Evolutionary conservation across 805 yeast species (phyloP).

Genomic region (Peterozyma xylosa): DNA sequence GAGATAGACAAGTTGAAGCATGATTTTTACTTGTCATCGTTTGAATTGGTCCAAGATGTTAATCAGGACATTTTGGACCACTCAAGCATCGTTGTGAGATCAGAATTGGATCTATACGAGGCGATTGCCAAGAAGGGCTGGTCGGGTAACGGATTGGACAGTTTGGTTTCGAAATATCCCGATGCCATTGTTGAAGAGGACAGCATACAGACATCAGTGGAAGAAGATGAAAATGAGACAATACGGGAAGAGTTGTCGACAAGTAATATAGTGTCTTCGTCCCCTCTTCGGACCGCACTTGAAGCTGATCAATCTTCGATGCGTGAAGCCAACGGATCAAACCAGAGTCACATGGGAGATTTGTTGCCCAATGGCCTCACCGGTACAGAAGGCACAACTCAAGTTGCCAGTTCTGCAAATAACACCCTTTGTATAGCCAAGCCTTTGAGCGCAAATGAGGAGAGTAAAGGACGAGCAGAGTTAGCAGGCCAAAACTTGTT

Average conservation of each 20-base stretch:
- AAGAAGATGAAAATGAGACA: constrained; percentile 6
- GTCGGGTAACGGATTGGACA: constrained; percentile 83
- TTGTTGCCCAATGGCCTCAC: too few relatives aligned
- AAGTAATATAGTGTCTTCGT: constrained; percentile 18
- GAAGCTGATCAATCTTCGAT: constrained; percentile 10
- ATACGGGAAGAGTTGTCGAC: neutral
- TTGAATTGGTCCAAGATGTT: constrained; percentile 55
- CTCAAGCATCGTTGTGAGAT: constrained; percentile 61
- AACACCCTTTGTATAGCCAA: neutral
- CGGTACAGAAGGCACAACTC: neutral
- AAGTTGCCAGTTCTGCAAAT: neutral
- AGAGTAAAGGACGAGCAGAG: neutral
- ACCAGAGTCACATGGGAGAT: too few relatives aligned
- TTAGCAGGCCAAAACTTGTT: neutral
- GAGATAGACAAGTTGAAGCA: constrained; percentile 71
- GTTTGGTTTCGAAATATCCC: constrained; percentile 51
- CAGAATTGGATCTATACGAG: constrained; percentile 76
- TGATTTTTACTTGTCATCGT: constrained; percentile 63
- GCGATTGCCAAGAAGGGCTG: constrained; percentile 79
- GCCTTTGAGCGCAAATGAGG: neutral
- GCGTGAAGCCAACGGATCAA: too few relatives aligned
- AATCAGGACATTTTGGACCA: constrained; percentile 43
- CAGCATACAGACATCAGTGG: constrained; percentile 2
- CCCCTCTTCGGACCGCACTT: constrained; percentile 12
- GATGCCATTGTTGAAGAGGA: constrained; percentile 47